These are phyloP conservation scores for Arabidopsis hybrid DNA, from an alignment of 441 rosid genomes.

Conservation along the genomic window DNA sequence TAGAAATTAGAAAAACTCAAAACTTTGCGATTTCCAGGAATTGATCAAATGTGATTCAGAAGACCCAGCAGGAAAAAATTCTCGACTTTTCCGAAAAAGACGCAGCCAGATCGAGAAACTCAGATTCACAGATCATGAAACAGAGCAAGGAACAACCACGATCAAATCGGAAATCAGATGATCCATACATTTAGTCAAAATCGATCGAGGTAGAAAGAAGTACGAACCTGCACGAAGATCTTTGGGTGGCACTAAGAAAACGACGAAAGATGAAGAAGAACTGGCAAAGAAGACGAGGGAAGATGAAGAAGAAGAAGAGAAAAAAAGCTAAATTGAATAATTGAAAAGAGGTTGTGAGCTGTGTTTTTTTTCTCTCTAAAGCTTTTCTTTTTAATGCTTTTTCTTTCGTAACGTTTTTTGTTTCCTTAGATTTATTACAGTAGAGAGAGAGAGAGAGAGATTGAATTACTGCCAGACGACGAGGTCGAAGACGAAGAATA, in stretches of 20 bases:
- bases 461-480: no score
- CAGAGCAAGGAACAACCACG: not conserved
- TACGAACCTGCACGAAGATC: conserved; percentile 33
- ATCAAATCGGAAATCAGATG: conserved; percentile 31
- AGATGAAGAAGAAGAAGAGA: not conserved
- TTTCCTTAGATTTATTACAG: no score
- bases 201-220: conserved; percentile 13
- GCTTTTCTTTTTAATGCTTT: no score
- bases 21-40: conserved; percentile 11
- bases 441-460: no score
- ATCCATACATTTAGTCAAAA: conserved; percentile 33
- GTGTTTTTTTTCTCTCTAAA: conserved; percentile 27
- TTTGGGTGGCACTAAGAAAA: conserved; percentile 4
- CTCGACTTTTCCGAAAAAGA: not conserved
- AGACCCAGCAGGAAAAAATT: not conserved
- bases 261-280: conserved; percentile 16
- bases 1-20: not conserved
- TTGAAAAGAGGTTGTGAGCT: conserved; percentile 35
- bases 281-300: conserved; percentile 19
- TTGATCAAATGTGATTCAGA: conserved; percentile 14
- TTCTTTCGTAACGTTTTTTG: no score
- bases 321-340: conserved; percentile 29
- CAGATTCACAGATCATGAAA: not conserved
- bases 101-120: conserved; percentile 17
- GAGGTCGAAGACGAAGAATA: no score